A percentile compares a stretch with the other conserved stretches of the same genome.
These are phyloP conservation scores for Neurospora hispaniola DNA, from an alignment of 495 filamentous ascomycete genomes.

Conservation along the genomic window DNA sequence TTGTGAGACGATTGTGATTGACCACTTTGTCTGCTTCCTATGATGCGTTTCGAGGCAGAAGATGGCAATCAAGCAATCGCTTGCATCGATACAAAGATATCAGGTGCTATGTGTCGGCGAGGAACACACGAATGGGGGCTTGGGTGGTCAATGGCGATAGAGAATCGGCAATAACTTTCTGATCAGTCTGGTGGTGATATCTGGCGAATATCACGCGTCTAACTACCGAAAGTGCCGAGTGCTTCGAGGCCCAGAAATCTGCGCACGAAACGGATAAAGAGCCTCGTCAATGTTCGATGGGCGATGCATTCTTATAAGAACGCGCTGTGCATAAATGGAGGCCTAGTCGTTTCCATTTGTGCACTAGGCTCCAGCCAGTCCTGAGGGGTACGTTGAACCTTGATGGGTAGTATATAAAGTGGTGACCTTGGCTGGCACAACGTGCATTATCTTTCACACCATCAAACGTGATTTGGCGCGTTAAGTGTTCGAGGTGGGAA, in stretches of 20 bases:
- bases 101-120: not conserved
- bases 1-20: conserved; percentile 9
- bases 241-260: not conserved
- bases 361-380: not conserved
- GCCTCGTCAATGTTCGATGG: not conserved
- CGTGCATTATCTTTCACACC: not conserved
- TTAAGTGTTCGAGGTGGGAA: conserved; percentile 9
- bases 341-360: not conserved
- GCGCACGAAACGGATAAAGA: not conserved
- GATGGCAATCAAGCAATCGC: not conserved
- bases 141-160: not conserved
- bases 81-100: not conserved
- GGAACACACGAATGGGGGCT: not conserved
- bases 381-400: not conserved
- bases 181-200: not conserved
- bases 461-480: conserved; percentile 22
- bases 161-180: not conserved
- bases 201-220: not conserved
- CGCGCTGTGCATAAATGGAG: not conserved
- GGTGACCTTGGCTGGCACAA: not conserved
- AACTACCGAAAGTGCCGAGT: not conserved
- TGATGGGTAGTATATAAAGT: not conserved
- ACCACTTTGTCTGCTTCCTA: not conserved
- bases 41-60: not conserved
- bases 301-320: not conserved